Evolutionary conservation across 108 stramenopile genomes (phyloP), one percentile per base, ranked within the genome.

Genomic region (Aurantiochytrium sp.): DNA sequence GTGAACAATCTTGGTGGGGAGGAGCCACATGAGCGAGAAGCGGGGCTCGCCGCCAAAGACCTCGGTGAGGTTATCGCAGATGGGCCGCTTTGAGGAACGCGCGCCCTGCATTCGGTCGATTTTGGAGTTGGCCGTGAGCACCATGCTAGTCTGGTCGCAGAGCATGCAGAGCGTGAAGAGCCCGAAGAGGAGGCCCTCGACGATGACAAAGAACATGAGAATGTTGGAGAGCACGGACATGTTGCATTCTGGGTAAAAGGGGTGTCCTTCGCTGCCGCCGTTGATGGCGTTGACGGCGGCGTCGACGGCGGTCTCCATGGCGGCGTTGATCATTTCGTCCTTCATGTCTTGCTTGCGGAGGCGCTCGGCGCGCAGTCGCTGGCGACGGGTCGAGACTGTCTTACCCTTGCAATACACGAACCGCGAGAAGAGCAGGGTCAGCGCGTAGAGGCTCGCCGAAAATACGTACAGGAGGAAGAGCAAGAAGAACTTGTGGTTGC

Each of bases 401-500:
- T 27, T 24, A 19, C 52, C 85, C 32, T 52, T 6, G 24, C 45
- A 45, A 19, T 55, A 55, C 0, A 24, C 45, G 45, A 81, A 1
- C 10, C 45, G 73, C 21, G 73, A 6, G 8, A 81, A 2, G 30
- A 81, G 21, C 39, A 81, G 21, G 2, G 73, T 48, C 42, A 81
- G 45, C 21, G 73, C 73, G 90, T 97, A 98, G 50, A 93, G 30
- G 89, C 97, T 96, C 37, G 95, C 93, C 24, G 95, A 36, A 65
- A 92, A 97, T 19, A 98, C 97, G 92, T 98, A 99, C 68, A 96
- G 94, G 59, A 98, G 92, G 92, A 99, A 99, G 21, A 98, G 92
- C 55, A 99, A 85, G 93, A 99, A 99, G 89, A 96, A 97, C 93
- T 99, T 99, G 95, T 99, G 98, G 91, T 99, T 99, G 52, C 96